Evolutionary conservation across 2,329 filamentous ascomycete genomes (phyloP).

Genomic region (Raffaelea ambrosiae): DNA sequence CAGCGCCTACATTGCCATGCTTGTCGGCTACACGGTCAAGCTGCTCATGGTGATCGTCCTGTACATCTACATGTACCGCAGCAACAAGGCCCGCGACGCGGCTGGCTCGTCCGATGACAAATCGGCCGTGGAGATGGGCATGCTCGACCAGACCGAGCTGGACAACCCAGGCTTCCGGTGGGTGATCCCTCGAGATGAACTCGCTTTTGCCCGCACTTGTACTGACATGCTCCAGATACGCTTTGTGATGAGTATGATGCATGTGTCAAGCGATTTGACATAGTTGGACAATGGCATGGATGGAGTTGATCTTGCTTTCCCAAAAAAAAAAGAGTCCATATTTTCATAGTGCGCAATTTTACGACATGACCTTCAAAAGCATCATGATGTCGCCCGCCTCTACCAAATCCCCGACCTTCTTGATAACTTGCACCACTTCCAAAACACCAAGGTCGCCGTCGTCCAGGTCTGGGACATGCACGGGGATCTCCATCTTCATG

Average conservation of each 20-base stretch:
- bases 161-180: constrained; percentile 19
- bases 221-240: background rate
- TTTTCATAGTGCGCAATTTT: too few relatives aligned
- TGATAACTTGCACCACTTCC: too few relatives aligned
- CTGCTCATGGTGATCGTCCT: constrained; percentile 37
- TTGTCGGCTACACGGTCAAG: constrained; percentile 47
- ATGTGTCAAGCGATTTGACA: too few relatives aligned
- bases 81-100: constrained; percentile 44
- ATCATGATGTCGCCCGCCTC: too few relatives aligned
- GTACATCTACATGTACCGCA: constrained; percentile 45
- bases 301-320: too few relatives aligned
- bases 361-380: too few relatives aligned
- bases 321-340: too few relatives aligned
- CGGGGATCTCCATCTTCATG: too few relatives aligned
- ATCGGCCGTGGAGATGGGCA: constrained; percentile 10
- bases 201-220: background rate
- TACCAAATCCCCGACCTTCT: too few relatives aligned
- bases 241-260: background rate
- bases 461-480: too few relatives aligned
- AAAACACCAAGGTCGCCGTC: too few relatives aligned
- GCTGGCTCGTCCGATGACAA: constrained; percentile 31
- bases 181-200: constrained; percentile 3
- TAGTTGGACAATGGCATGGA: too few relatives aligned
- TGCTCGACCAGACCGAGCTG: constrained; percentile 17
- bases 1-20: constrained; percentile 43